Evolutionary conservation across 108 stramenopile species (phyloP), one percentile per base, ranked within the genome.

Genomic region (Mediolabrus comicus): DNA sequence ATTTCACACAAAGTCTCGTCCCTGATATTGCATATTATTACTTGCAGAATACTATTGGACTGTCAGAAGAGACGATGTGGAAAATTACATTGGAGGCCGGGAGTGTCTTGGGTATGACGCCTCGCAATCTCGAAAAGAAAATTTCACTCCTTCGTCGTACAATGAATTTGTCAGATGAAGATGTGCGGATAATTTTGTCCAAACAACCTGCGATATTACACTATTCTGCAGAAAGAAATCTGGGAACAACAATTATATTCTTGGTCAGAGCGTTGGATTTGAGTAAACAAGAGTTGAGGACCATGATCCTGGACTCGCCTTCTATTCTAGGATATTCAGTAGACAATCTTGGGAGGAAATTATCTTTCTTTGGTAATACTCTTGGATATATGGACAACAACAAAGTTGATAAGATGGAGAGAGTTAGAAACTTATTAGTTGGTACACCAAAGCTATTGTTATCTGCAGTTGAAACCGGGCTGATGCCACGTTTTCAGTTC

Each of bases 21-120:
- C 69, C 87, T 13, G 72, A 89, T 62, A 68, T 92, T 76, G 86
- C 91, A 39, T 93, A 93, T 53, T 93, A 86, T 66, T 94, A 94
- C 71, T 74, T 94, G 9, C 80, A 75, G 30, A 77, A 94, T 41
- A 86, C 83, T 27, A 46, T 94, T 30, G 88, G 87, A 2, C 67
- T 94, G 7, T 70, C 72, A n/a, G 90, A 91, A 74, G 92, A 89
- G 38, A 68, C 67, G 63, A 89, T 94, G 88, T 89, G 88, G 90
- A 89, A 84, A 67, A 86, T 94, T 29, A 87, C 86, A 6, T 70
- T 82, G 25, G 74, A 89, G 43, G 83, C 85, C 0, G 75, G 81
- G 9, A 87, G 87, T 38, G 71, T 87, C 7, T 67, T 94, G 25
- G 88, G 90, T 22, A 71, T 94, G 82, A 91, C 87, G 5, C 87